Evolutionary conservation across 2,329 filamentous ascomycete species (phyloP).

Genomic region (Pestalotiopsis sp.): DNA sequence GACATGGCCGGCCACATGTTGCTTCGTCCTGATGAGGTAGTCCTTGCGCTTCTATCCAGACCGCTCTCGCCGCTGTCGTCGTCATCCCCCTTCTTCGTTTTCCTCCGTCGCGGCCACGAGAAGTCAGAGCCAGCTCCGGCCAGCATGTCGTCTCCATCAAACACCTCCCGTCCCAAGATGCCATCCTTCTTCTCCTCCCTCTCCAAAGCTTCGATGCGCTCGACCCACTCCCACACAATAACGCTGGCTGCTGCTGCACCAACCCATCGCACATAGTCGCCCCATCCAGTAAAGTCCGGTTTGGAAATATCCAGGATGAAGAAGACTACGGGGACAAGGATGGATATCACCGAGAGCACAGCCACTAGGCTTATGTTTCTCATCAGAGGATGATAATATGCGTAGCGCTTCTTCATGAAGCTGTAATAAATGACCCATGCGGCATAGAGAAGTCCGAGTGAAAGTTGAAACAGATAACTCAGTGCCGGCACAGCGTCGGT

Average conservation of each 20-base stretch:
- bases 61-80: constrained; percentile 34
- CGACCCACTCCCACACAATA: constrained; percentile 98
- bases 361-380: constrained; percentile 85
- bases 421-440: constrained; percentile 95
- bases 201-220: constrained; percentile 89
- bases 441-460: constrained; percentile 84
- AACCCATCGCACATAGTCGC: constrained; percentile 96
- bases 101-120: constrained; percentile 43
- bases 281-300: constrained; percentile 86
- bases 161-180: constrained; percentile 86
- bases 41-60: constrained; percentile 20
- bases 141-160: constrained; percentile 92
- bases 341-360: constrained; percentile 75
- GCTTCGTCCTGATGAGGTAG: constrained; percentile 28
- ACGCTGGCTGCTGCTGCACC: constrained; percentile 91
- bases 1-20: constrained; percentile 44
- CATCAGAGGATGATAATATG: constrained; percentile 90
- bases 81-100: constrained; percentile 26
- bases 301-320: constrained; percentile 90
- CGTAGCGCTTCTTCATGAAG: constrained; percentile 87
- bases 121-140: constrained; percentile 60
- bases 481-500: constrained; percentile 88
- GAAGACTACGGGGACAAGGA: constrained; percentile 88
- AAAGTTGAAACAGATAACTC: constrained; percentile 87
- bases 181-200: constrained; percentile 93